Base-by-base conservation (phyloP, 2,329 filamentous ascomycete species). In the Paraphaeosphaeria minitans region DNA sequence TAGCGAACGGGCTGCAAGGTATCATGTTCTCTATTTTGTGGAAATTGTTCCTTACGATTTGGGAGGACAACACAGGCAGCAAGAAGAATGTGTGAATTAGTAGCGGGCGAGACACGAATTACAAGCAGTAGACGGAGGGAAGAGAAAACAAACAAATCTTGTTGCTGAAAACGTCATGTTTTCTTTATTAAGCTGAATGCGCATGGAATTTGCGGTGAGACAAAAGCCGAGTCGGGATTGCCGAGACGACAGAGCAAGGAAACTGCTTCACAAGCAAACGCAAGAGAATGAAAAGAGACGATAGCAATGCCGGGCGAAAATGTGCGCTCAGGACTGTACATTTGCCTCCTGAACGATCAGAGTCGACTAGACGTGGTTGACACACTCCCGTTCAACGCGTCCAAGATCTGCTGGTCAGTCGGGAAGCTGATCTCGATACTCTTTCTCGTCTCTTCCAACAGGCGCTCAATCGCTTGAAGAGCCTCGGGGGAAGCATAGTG, bases 1-100 rank as follows among this genome's bases (percentile, higher is more conserved):
- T 71, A n/a, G 70, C 70, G 2, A 72, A 72, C 42, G 70, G 70
- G 2, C 21, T 72, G n/a, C 70, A 72, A 29, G 69, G 70, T 0
- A 67, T 72, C 4, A 27, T 72, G 4, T 72, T 72, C n/a, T 71
- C 68, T 1, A 70, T 72, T 14, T 21, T 72, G 31, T 72, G 70
- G 70, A 72, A 72, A 37, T 19, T 70, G 3, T 72, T 72, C 29
- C 58, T 72, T 14, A 68, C 62, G 39, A 68, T 72, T 13, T 58
- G 56, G 56, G 56, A 58, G 27, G n/a, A 51, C 19, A 54, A 58
- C 19, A 58, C 56, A n/a, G 51, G 56, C 16, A 51, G 39, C 35
- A 50, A 49, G n/a, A 58, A 47, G 29, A 31, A 45, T 13, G 39
- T 24, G 16, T 50, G 42, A 4, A 21, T 27, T 24, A 22, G 21